Base-by-base conservation (phyloP, 371 early-diverging fungal species). In the Mucor irregularis region DNA sequence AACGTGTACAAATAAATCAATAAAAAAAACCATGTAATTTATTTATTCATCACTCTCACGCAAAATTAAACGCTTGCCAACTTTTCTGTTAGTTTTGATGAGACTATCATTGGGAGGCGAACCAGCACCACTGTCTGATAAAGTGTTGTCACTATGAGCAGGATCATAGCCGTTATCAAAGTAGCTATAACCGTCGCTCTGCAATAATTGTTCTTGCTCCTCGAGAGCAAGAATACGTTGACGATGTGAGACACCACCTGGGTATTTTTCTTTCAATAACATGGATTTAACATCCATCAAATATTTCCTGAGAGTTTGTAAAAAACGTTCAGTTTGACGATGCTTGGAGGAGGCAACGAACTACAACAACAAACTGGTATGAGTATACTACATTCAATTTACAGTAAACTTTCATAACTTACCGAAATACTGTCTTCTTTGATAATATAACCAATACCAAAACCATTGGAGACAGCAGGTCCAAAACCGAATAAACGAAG, bases 401-500 rank as follows among this genome's bases (percentile, higher is more conserved):
- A 49, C 7, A 33, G 40, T 4, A 19, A 34, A 26, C 44, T n/a
- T 21, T 34, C 24, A 11, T 10, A 22, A 71, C 73, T 79, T 70
- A 79, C 80, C 0, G 81, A 69, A 43, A 81, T 74, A 6, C 79
- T 74, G 45, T 85, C 82, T 52, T 88, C 81, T 58, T 91, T 91
- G 62, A 94, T 88, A 79, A 91, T 90, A 74, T 95, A 95, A 11
- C 95, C 94, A 57, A 90, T 73, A 48, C 93, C 94, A 71, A 88
- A 95, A 5, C 95, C 95, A 69, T 93, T 88, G n/a, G 90, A 82
- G 0, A 94, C 93, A 37, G 90, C 91, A 56, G 93, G 90, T 21
- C 95, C 95, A 88, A 93, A 95, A 5, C 95, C 95, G 69, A 93
- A 95, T 2, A 90, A 86, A 25, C 87, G 81, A 42, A 91, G 82